These are phyloP conservation scores for Tilletiaria anomala DNA, from an alignment of 1,284 basidiomycete species.

Conservation along the genomic window DNA sequence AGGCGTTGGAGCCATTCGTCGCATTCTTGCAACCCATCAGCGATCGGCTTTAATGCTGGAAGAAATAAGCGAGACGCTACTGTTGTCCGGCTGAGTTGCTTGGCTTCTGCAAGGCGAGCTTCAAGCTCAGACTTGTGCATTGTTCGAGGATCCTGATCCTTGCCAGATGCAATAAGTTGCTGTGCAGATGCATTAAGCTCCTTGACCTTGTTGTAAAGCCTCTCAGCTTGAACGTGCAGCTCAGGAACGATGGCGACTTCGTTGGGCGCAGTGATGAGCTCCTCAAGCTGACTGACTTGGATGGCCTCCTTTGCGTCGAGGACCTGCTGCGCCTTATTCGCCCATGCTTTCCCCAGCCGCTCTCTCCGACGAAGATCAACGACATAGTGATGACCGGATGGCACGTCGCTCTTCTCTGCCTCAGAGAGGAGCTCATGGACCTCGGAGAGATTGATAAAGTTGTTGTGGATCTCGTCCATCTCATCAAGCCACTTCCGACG, in stretches of 20 bases:
- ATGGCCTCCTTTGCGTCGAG: too few relatives aligned
- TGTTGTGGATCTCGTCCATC: slow-evolving; percentile 33
- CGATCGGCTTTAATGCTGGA: too few relatives aligned
- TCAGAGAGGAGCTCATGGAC: slow-evolving; percentile 55
- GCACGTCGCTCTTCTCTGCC: slow-evolving; percentile 55
- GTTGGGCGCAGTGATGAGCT: slow-evolving; percentile 12
- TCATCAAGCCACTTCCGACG: slow-evolving; percentile 52
- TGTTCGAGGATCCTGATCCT: too few relatives aligned
- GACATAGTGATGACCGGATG: too few relatives aligned
- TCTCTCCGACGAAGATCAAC: slow-evolving; percentile 49
- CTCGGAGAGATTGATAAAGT: slow-evolving; percentile 21
- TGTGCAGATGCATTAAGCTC: too few relatives aligned
- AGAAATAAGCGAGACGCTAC: too few relatives aligned
- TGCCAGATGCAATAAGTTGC: too few relatives aligned
- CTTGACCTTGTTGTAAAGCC: slow-evolving; percentile 10
- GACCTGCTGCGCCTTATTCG: slow-evolving; percentile 15
- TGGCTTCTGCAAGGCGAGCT: too few relatives aligned
- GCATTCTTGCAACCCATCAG: too few relatives aligned
- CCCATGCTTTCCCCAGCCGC: slow-evolving; percentile 50
- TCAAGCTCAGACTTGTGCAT: too few relatives aligned
- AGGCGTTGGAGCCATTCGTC: too few relatives aligned
- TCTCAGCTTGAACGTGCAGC: slow-evolving; percentile 10
- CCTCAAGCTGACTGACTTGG: slow-evolving; percentile 7
- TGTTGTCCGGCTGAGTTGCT: too few relatives aligned
- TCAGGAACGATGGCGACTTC: slow-evolving; percentile 15